These are phyloP conservation scores for Cenococcum geophilum DNA, from an alignment of 495 filamentous ascomycete genomes.

Conservation along the genomic window DNA sequence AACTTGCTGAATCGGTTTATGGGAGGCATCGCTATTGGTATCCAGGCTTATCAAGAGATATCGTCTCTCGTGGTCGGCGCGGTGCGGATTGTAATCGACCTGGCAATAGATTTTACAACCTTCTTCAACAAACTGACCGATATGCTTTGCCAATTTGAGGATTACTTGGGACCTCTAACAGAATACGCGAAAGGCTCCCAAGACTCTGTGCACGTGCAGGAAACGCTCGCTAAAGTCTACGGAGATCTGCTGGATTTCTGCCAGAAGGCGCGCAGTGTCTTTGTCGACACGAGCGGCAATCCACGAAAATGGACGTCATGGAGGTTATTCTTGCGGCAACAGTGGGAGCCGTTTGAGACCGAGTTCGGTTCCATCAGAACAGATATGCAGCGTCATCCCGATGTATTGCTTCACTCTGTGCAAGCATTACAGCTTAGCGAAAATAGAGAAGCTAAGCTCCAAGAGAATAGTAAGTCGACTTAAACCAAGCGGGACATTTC, in stretches of 20 bases:
- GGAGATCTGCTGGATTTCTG: slow-evolving; percentile 12
- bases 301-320: neutral
- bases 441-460: neutral
- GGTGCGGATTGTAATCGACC: slow-evolving; percentile 8
- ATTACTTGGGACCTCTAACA: slow-evolving; percentile 9
- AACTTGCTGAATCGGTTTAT: slow-evolving; percentile 9
- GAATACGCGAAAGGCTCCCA: slow-evolving; percentile 9
- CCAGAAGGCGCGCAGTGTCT: slow-evolving; percentile 6
- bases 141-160: slow-evolving; percentile 16
- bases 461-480: slow-evolving; percentile 7
- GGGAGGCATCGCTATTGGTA: slow-evolving; percentile 7
- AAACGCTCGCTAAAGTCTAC: slow-evolving; percentile 9
- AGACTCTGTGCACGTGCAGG: neutral
- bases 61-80: slow-evolving; percentile 11
- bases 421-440: slow-evolving; percentile 7
- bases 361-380: slow-evolving; percentile 8
- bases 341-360: slow-evolving; percentile 16
- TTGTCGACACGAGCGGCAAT: slow-evolving; percentile 4
- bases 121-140: slow-evolving; percentile 17
- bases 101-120: slow-evolving; percentile 12
- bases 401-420: slow-evolving; percentile 10
- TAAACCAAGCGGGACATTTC: neutral
- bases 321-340: slow-evolving; percentile 6
- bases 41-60: slow-evolving; percentile 9
- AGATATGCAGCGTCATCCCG: slow-evolving; percentile 14